These are phyloP conservation scores for Chytridium lagenaria DNA, from an alignment of 371 early-diverging fungal species.

Conservation along the genomic window DNA sequence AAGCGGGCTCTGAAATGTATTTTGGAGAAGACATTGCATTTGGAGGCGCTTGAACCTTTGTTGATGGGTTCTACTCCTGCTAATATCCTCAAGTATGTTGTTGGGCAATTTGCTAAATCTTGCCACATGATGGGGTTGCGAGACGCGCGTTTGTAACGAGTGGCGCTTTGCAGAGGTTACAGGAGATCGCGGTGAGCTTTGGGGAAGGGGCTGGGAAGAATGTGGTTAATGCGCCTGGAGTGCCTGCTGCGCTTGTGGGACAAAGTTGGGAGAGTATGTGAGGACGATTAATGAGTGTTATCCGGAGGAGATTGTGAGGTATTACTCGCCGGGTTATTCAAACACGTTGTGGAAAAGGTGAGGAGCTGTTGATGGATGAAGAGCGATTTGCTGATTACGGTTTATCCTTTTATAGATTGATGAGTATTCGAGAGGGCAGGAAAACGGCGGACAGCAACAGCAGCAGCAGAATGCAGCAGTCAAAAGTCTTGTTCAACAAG, in stretches of 20 bases:
- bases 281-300: constrained; percentile 62
- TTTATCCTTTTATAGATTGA: too few relatives aligned
- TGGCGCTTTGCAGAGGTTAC: constrained; percentile 58
- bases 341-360: too few relatives aligned
- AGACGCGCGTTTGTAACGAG: constrained; percentile 60
- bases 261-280: constrained; percentile 61
- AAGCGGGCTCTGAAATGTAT: constrained; percentile 62
- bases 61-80: constrained; percentile 52
- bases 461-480: too few relatives aligned
- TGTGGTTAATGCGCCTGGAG: background rate
- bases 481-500: too few relatives aligned
- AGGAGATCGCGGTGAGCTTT: constrained; percentile 57
- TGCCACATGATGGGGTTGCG: constrained; percentile 61
- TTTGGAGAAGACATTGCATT: constrained; percentile 55
- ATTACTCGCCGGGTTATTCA: constrained; percentile 65
- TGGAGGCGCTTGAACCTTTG: constrained; percentile 60
- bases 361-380: too few relatives aligned
- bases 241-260: constrained; percentile 40
- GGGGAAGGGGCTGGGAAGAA: constrained; percentile 8
- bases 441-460: too few relatives aligned
- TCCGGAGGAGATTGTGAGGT: constrained; percentile 65
- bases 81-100: constrained; percentile 61
- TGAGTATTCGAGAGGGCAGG: too few relatives aligned
- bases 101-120: constrained; percentile 61
- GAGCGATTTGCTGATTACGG: too few relatives aligned